Evolutionary conservation across 441 rosid genomes (phyloP).

Genomic region (Brassica hybrid): DNA sequence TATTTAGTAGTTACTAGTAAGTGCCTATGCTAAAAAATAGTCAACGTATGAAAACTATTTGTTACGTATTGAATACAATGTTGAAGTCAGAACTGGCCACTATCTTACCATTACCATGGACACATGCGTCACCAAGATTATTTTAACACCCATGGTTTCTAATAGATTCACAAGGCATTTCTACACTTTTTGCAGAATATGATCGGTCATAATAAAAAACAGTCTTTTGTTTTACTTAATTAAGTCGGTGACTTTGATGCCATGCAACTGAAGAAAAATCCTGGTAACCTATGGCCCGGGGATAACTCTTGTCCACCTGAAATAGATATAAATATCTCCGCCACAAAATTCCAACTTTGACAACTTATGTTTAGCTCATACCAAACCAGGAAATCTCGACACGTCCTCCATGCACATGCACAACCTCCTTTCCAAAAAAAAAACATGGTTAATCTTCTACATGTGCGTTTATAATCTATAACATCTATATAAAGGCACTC

Average conservation of each 20-base stretch:
- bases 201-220: neutral
- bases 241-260: neutral
- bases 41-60: no score
- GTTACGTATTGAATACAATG: neutral
- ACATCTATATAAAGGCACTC: conserved; percentile 15
- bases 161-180: neutral
- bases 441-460: no score
- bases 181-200: neutral
- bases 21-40: neutral
- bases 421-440: no score
- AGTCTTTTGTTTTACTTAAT: neutral
- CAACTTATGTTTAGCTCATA: neutral
- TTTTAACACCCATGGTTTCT: neutral
- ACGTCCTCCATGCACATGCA: neutral
- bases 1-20: no score
- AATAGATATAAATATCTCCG: neutral
- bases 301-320: neutral
- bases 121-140: neutral
- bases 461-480: neutral
- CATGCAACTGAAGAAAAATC: neutral
- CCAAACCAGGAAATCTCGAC: neutral
- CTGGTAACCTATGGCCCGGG: neutral
- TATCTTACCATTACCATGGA: neutral
- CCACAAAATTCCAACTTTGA: neutral
- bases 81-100: neutral